Evolutionary conservation across 1,284 basidiomycete species (phyloP), one percentile per base, ranked within the genome.

Genomic region (Ceratobasidium sp.): DNA sequence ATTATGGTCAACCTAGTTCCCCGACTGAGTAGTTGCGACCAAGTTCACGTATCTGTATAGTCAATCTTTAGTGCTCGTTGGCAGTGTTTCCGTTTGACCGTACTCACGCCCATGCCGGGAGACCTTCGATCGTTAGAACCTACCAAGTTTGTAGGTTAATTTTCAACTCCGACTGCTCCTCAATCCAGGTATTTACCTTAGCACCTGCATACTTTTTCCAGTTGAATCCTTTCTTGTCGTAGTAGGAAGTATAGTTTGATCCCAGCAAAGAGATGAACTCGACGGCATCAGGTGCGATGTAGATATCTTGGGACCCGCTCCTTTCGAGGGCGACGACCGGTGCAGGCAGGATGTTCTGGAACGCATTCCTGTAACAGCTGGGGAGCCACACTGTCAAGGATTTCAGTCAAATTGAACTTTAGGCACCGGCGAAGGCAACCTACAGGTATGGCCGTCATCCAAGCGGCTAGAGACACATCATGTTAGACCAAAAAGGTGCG

Each of bases 371-470:
- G 81, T 89, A 89, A 81, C 90, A 91, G 66, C 83, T 79, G 0
- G 89, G 88, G 80, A 87, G 85, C 86, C 88, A 90, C 45, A 86
- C 88, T 90, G 72, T n/a, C 14, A 47, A 24, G 31, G n/a, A 24
- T 27, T 67, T 62, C 24, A 31, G 62, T 19, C 36, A 41, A 53
- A 62, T 29, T 17, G 54, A 7, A 6, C 29, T 24, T 57, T 2
- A 6, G 7, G 29, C 15, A 45, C 47, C 36, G 72, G 59, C 31
- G 45, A 50, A 56, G 22, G 64, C 8, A 45, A 80, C 85, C 63
- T 77, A 89, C 89, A 84, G 14, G 90, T 91, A 78, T 90, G 90
- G 4, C 89, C 89, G 78, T 91, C 89, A 77, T 91, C 90, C 22
- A 45, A 62, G 17, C 22, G 41, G 29, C 41, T 27, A 7, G n/a